These are phyloP conservation scores for Pseudogymnoascus sp. DNA, from an alignment of 2,329 filamentous ascomycete genomes.

Conservation along the genomic window DNA sequence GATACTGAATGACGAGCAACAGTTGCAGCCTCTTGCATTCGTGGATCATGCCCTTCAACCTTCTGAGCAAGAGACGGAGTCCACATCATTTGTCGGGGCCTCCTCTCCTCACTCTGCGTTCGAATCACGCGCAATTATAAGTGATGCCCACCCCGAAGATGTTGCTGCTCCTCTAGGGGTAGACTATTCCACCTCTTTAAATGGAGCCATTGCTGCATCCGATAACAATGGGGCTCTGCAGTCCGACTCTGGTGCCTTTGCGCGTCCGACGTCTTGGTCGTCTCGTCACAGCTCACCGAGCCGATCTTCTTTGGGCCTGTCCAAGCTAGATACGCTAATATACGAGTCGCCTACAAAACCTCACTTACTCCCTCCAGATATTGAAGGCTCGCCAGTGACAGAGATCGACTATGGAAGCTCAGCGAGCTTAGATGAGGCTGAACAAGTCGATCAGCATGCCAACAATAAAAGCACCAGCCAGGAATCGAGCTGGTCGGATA, in stretches of 20 bases:
- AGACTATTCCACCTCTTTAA: background rate
- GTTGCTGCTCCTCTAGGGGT: background rate
- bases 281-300: background rate
- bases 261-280: background rate
- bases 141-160: background rate
- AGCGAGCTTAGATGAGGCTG: conserved; percentile 17
- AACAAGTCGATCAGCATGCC: conserved; percentile 14
- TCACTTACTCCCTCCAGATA: background rate
- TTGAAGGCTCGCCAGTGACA: conserved; percentile 21
- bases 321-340: background rate
- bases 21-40: background rate
- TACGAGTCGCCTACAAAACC: background rate
- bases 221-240: background rate
- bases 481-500: conserved; percentile 54
- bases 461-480: conserved; percentile 43
- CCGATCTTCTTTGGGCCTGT: background rate
- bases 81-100: background rate
- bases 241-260: background rate
- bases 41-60: background rate
- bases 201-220: background rate
- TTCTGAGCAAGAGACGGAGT: background rate
- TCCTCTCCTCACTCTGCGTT: background rate
- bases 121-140: background rate
- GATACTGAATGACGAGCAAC: background rate
- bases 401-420: conserved; percentile 29